Evolutionary conservation across 1,284 basidiomycete genomes (phyloP), one percentile per base, ranked within the genome.

Genomic region (Papiliotrema laurentii): DNA sequence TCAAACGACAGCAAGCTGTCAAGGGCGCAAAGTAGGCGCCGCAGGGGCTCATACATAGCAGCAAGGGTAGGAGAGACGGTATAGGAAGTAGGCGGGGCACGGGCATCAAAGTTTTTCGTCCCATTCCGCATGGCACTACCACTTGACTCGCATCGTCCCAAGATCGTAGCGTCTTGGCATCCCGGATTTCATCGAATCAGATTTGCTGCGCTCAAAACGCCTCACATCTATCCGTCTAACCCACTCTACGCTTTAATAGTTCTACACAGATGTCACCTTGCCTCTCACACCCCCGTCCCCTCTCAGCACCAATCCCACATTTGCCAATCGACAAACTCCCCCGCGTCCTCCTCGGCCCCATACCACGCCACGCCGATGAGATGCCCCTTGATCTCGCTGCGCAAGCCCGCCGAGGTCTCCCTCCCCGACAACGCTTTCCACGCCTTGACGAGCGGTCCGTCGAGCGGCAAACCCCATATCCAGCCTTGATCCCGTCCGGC

Each of bases 331-430:
- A 59, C 18, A 39, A 63, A 14, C 19, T 57, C 39, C 3, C 44
- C 55, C 34, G 43, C 36, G 3, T 57, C 53, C 19, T 51, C 50
- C 24, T 55, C 42, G 19, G 36, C 14, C 1, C 60, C 51, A 47
- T 66, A 66, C 55, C 55, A 64, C 1, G 57, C 60, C n/a, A 58
- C 54, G 14, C 57, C 60, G 6, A 64, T 37, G 21, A 66, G 28
- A 56, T 64, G 62, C 2, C 57, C 60, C 11, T 51, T 41, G 10
- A 49, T 38, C 45, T 58, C 64, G 13, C 41, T 10, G 26, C 61
- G 44, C 41, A 34, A 34, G 7, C 47, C 48, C 5, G 34, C 9
- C n/a, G 44, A 21, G 10, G 50, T 50, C 21, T 54, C 24, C 22
- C 60, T 37, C 2, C 36, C 58, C 2, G 30, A n/a, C 34, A 43